Conservation (phyloP, 129 eudicot species). For the Silybum marianum region DNA sequence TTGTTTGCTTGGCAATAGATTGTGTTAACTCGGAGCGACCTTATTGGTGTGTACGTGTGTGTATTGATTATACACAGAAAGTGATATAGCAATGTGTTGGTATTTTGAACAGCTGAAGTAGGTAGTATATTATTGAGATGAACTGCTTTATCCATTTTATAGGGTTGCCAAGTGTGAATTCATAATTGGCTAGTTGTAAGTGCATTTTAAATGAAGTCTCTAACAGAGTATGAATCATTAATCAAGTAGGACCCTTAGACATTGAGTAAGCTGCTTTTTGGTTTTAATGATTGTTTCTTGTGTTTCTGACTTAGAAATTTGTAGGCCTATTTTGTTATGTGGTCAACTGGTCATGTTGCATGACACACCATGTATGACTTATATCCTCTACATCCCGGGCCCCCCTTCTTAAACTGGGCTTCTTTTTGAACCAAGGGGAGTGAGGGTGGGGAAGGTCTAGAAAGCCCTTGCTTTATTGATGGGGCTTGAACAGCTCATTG, state of each 20-base stretch:
- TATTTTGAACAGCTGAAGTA: neutral
- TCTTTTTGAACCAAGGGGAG: neutral
- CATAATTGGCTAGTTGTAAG: neutral
- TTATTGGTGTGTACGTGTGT: neutral
- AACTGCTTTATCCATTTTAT: neutral
- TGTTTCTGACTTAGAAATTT: neutral
- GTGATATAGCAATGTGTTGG: conserved; percentile 21
- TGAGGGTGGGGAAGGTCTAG: neutral
- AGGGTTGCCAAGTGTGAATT: neutral
- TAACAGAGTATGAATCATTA: conserved; percentile 8
- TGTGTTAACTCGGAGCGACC: conserved; percentile 5
- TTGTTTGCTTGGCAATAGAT: conserved; percentile 1
- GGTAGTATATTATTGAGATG: neutral
- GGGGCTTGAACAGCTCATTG: neutral
- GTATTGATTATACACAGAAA: conserved; percentile 10
- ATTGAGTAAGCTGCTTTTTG: conserved; percentile 12
- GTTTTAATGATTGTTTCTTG: conserved; percentile 1
- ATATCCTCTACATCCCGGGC: neutral
- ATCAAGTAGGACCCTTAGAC: conserved; percentile 22
- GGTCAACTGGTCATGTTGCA: neutral
- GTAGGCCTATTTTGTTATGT: neutral
- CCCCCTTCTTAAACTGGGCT: neutral
- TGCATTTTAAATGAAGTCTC: neutral
- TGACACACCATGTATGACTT: neutral
- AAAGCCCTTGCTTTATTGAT: neutral